Conservation (phyloP, 208 protist species). For the Herpetomonas tarakana region DNA sequence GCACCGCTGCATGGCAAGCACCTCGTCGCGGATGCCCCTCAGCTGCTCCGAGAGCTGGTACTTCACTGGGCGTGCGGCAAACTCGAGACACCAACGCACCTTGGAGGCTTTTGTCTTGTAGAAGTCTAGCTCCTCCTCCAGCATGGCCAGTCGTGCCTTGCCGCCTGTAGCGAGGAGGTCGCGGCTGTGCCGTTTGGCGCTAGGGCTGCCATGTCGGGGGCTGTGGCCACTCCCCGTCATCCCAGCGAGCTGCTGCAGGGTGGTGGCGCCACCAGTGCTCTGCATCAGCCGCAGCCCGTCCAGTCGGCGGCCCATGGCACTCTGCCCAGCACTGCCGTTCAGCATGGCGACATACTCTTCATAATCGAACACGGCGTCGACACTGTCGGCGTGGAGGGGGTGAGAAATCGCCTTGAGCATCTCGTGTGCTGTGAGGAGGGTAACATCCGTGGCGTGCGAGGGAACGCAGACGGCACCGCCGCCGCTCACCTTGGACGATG, state of each 20-base stretch:
- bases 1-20: not conserved
- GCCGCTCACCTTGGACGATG: not conserved
- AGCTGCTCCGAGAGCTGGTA: not conserved
- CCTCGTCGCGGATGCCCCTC: not conserved
- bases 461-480: not conserved
- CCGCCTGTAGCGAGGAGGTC: too few relatives aligned
- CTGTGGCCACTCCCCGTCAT: not conserved
- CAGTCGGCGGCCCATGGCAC: conserved; percentile 9
- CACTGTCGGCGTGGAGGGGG: conserved; percentile 20
- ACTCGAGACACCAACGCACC: not conserved
- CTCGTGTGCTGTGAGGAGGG: too few relatives aligned
- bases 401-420: conserved; percentile 10
- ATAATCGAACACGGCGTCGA: conserved; percentile 86
- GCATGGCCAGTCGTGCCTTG: not conserved
- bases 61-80: not conserved
- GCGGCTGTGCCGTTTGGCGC: too few relatives aligned
- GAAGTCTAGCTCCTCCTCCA: conserved; percentile 9
- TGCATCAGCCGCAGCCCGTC: not conserved
- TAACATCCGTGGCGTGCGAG: too few relatives aligned
- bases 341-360: conserved; percentile 41
- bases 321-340: conserved; percentile 9
- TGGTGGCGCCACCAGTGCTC: not conserved
- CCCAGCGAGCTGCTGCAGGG: not conserved
- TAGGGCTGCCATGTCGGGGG: not conserved
- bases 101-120: conserved; percentile 8